phyloP scores from a whole-genome alignment of 352 stramenopile species.

The Phytophthora constricta region DNA sequence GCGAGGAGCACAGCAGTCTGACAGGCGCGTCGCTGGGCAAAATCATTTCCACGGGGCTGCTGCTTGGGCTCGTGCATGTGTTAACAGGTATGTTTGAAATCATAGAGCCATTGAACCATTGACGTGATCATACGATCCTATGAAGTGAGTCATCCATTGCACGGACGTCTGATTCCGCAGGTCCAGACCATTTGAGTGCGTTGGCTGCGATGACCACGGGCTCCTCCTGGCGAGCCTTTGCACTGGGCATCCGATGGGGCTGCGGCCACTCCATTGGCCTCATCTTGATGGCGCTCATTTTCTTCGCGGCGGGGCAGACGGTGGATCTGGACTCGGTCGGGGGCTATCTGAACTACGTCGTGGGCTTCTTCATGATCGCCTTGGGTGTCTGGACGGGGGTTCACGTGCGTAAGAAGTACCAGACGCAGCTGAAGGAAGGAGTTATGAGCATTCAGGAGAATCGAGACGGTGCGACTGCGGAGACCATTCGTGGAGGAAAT shows the following conservation, averaged over 20 bases:
- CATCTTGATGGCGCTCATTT: conserved; percentile 85
- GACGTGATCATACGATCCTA: neutral
- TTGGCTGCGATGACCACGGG: conserved; percentile 86
- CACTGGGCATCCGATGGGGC: conserved; percentile 90
- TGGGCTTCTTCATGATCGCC: conserved; percentile 84
- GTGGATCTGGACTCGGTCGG: conserved; percentile 61
- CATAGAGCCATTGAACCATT: neutral
- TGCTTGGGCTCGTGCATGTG: conserved; percentile 58
- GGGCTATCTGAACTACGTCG: conserved; percentile 72
- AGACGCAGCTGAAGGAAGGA: conserved; percentile 48
- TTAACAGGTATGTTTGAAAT: conserved; percentile 44
- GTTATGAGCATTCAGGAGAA: conserved; percentile 13
- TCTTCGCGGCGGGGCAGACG: conserved; percentile 67
- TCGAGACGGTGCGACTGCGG: neutral
- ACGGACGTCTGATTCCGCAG: too few relatives aligned
- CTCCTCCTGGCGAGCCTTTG: conserved; percentile 83
- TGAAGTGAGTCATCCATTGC: too few relatives aligned
- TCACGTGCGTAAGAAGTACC: conserved; percentile 63
- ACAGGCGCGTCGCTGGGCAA: conserved; percentile 45
- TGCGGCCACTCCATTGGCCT: conserved; percentile 91
- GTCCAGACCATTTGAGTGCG: conserved; percentile 90
- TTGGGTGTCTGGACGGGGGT: conserved; percentile 65
- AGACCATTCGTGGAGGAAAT: conserved; percentile 3
- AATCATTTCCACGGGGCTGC: conserved; percentile 53
- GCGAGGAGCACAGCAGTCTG: conserved; percentile 34